Conservation (phyloP, 306 rosid genomes). For the Pueraria montana region DNA sequence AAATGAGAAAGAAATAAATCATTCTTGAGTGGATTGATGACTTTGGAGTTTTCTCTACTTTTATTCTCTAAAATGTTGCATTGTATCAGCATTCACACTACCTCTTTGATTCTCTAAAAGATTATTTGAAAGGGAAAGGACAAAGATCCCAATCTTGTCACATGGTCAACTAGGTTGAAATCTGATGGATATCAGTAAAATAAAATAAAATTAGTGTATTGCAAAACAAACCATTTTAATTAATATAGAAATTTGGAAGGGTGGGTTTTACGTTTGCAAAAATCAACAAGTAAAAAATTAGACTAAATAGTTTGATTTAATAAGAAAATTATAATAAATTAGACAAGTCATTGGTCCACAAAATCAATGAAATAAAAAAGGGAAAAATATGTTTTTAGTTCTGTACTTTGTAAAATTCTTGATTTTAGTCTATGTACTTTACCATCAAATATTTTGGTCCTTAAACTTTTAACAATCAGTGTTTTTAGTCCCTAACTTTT, state of each 20-base stretch:
- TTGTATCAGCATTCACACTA: not conserved
- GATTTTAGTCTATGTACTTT: too few species aligned
- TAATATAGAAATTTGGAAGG: not conserved
- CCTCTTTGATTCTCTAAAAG: not conserved
- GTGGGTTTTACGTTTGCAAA: not conserved
- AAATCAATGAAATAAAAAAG: not conserved
- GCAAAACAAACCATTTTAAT: not conserved
- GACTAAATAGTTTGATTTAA: not conserved
- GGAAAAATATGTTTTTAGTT: too few species aligned
- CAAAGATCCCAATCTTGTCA: conserved; percentile 4
- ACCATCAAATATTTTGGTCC: too few species aligned
- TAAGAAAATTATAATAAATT: not conserved
- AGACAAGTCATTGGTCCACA: not conserved
- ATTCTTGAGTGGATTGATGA: not conserved
- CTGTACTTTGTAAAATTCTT: too few species aligned
- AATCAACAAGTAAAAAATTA: not conserved
- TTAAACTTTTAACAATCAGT: too few species aligned
- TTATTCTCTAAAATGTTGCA: not conserved
- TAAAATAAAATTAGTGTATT: not conserved
- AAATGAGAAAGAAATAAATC: not conserved
- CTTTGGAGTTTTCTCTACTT: not conserved
- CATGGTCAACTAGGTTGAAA: not conserved
- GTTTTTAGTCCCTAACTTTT: too few species aligned
- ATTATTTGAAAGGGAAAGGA: not conserved
- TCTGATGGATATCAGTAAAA: not conserved